Evolutionary conservation across 148 eudicot genomes (phyloP).

Genomic region (Rhododendron vialii): DNA sequence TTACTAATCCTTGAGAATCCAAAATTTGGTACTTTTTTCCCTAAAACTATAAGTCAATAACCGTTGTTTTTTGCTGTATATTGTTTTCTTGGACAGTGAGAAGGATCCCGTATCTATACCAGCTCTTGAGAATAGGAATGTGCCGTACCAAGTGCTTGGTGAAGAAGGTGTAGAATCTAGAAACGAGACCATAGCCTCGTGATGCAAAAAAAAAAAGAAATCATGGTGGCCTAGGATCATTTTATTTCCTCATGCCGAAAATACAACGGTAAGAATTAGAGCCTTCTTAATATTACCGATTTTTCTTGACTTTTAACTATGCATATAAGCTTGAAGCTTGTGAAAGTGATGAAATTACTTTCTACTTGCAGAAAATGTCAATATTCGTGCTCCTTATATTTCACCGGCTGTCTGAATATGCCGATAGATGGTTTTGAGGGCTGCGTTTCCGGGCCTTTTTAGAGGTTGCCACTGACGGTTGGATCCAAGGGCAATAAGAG

Average conservation of each 20-base stretch:
- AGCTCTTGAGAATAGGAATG: conserved; percentile 9
- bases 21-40: background rate
- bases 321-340: background rate
- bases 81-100: conserved; percentile 21
- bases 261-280: background rate
- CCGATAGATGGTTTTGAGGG: background rate
- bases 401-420: background rate
- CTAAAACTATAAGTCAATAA: background rate
- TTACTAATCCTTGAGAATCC: background rate
- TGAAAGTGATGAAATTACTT: background rate
- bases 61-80: background rate
- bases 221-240: background rate
- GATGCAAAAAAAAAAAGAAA: background rate
- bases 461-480: background rate
- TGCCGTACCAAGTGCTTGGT: conserved; percentile 25
- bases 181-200: conserved; percentile 19
- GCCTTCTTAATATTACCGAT: background rate
- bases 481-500: background rate
- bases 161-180: conserved; percentile 29
- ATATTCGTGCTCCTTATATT: background rate
- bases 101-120: conserved; percentile 17
- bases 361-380: background rate
- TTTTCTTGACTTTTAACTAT: background rate
- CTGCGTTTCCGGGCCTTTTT: background rate
- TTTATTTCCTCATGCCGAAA: background rate